Evolutionary conservation across 1,284 basidiomycete species (phyloP).

Genomic region (Psilocybe mexicana): DNA sequence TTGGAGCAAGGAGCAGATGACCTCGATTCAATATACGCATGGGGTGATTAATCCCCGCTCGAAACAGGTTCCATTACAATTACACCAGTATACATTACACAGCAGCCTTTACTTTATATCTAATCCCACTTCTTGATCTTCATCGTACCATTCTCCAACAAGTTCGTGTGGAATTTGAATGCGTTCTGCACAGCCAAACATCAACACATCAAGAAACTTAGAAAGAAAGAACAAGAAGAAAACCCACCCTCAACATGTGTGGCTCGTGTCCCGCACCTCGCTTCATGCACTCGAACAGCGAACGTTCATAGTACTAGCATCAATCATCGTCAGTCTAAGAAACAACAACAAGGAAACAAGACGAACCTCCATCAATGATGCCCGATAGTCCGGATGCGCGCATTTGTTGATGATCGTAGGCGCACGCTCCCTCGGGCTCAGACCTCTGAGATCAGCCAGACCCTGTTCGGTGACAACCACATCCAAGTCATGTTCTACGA

Average conservation of each 20-base stretch:
- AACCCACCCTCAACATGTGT: constrained; percentile 46
- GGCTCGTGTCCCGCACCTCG: constrained; percentile 49
- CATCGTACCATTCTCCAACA: constrained; percentile 42
- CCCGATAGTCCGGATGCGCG: constrained; percentile 50
- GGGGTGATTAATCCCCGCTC: too few species aligned
- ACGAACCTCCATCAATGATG: constrained; percentile 41
- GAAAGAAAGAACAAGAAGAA: constrained; percentile 4
- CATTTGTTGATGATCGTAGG: constrained; percentile 52
- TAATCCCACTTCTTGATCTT: constrained; percentile 42
- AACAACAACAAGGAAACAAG: too few species aligned
- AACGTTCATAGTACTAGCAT: constrained; percentile 43
- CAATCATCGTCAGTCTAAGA: neutral
- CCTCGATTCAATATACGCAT: too few species aligned
- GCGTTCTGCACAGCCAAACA: constrained; percentile 33
- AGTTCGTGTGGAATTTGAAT: constrained; percentile 45
- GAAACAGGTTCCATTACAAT: too few species aligned
- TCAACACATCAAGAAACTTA: neutral
- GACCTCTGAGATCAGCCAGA: constrained; percentile 50
- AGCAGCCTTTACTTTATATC: too few species aligned
- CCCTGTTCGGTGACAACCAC: constrained; percentile 51
- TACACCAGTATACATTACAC: too few species aligned
- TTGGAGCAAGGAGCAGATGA: too few species aligned
- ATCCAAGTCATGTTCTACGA: constrained; percentile 48
- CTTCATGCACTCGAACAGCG: constrained; percentile 46
- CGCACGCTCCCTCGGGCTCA: constrained; percentile 49